phyloP scores from a whole-genome alignment of 2,329 filamentous ascomycete species.

The Pseudodiploospora longispora region DNA sequence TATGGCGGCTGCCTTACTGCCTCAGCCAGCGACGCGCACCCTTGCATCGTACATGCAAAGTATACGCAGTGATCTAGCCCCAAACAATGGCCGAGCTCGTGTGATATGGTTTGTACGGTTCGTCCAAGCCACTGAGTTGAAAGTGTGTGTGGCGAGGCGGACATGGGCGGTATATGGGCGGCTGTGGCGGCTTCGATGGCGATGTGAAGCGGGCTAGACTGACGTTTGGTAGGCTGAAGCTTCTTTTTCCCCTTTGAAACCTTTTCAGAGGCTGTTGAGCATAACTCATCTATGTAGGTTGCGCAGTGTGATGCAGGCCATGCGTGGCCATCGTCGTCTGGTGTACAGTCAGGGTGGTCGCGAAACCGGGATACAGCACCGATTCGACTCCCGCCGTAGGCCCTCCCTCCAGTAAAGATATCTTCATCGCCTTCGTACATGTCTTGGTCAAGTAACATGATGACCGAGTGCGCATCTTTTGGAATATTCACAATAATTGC shows the following conservation, averaged over 20 bases:
- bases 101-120: conserved; percentile 49
- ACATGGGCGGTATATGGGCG: conserved; percentile 11
- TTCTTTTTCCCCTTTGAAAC: not conserved
- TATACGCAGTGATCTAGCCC: conserved; percentile 58
- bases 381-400: conserved; percentile 57
- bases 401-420: conserved; percentile 57
- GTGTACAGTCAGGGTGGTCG: conserved; percentile 43
- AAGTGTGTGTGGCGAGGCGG: conserved; percentile 16
- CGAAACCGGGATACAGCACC: conserved; percentile 54
- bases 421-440: conserved; percentile 59
- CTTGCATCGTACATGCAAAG: conserved; percentile 58
- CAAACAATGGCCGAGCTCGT: conserved; percentile 62
- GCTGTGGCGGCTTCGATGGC: conserved; percentile 29
- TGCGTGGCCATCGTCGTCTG: conserved; percentile 40
- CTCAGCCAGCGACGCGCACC: conserved; percentile 47
- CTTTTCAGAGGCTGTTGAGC: conserved; percentile 9
- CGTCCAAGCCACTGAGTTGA: conserved; percentile 48
- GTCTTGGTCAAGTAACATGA: conserved; percentile 53
- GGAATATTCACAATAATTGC: conserved; percentile 45
- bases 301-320: conserved; percentile 60
- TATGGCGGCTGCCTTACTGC: conserved; percentile 56
- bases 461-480: conserved; percentile 47
- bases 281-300: conserved; percentile 35
- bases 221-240: not conserved
- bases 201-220: conserved; percentile 3